Conservation (phyloP, 2,329 filamentous ascomycete species). For the Clarireedia monteithiana region DNA sequence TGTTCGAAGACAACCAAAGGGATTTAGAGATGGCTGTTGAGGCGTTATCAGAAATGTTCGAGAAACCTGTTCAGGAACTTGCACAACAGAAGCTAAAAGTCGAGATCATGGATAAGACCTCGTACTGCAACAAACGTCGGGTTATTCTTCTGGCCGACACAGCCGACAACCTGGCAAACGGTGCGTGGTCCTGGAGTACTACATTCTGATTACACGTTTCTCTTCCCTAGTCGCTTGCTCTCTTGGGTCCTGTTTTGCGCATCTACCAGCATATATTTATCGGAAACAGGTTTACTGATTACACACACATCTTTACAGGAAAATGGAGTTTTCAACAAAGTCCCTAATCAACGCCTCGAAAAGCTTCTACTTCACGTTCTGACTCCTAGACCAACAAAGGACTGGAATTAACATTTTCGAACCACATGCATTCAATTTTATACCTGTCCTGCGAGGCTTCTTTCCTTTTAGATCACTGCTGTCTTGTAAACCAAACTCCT, state of each 20-base stretch:
- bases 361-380: too few relatives aligned
- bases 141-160: slow-evolving; percentile 88
- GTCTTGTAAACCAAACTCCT: not conserved
- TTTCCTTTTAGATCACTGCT: not conserved
- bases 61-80: slow-evolving; percentile 87
- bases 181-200: slow-evolving; percentile 43
- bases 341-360: not conserved
- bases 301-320: not conserved
- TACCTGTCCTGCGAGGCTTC: not conserved
- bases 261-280: not conserved
- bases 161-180: slow-evolving; percentile 81
- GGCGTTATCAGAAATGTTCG: slow-evolving; percentile 97
- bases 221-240: not conserved
- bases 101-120: slow-evolving; percentile 97
- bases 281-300: not conserved
- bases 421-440: not conserved
- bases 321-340: not conserved
- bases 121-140: slow-evolving; percentile 89
- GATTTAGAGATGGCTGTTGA: slow-evolving; percentile 97
- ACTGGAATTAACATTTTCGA: not conserved
- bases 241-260: not conserved
- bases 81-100: slow-evolving; percentile 86
- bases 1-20: slow-evolving; percentile 98
- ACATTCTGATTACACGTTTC: slow-evolving; percentile 2
- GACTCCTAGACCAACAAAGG: not conserved